Evolutionary conservation across 2,329 filamentous ascomycete species (phyloP).

Genomic region (Colletotrichum lindemuthianum): DNA sequence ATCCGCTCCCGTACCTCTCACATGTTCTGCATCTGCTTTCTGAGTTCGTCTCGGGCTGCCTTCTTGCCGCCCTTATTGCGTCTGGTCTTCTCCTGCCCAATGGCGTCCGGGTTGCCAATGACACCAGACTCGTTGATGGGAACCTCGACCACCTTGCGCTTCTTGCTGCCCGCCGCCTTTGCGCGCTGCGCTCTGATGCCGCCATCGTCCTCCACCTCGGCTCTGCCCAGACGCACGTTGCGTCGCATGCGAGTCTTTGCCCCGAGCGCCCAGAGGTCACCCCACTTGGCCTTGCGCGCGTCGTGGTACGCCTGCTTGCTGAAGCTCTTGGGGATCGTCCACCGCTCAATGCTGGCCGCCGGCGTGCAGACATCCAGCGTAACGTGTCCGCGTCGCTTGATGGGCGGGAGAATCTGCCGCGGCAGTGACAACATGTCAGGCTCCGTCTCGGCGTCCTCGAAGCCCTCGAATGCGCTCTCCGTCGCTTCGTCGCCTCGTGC

Average conservation of each 20-base stretch:
- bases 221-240: conserved; percentile 67
- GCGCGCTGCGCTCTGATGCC: conserved; percentile 51
- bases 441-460: conserved; percentile 59
- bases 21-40: conserved; percentile 52
- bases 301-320: conserved; percentile 88
- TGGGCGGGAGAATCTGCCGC: conserved; percentile 78
- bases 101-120: conserved; percentile 38
- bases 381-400: conserved; percentile 90
- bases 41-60: conserved; percentile 48
- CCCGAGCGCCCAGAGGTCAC: conserved; percentile 93
- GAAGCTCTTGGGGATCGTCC: conserved; percentile 88
- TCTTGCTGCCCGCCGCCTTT: conserved; percentile 41
- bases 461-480: conserved; percentile 76
- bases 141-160: conserved; percentile 54
- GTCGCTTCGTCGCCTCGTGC: conserved; percentile 66
- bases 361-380: conserved; percentile 93
- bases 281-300: conserved; percentile 90
- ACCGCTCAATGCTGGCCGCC: conserved; percentile 85
- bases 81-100: conserved; percentile 50
- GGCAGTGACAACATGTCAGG: conserved; percentile 77
- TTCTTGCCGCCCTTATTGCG: conserved; percentile 54
- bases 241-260: conserved; percentile 83
- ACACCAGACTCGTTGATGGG: conserved; percentile 45
- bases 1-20: neutral
- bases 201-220: conserved; percentile 52